These are phyloP conservation scores for Stramenopiles sp. DNA, from an alignment of 352 stramenopile genomes.

Conservation along the genomic window DNA sequence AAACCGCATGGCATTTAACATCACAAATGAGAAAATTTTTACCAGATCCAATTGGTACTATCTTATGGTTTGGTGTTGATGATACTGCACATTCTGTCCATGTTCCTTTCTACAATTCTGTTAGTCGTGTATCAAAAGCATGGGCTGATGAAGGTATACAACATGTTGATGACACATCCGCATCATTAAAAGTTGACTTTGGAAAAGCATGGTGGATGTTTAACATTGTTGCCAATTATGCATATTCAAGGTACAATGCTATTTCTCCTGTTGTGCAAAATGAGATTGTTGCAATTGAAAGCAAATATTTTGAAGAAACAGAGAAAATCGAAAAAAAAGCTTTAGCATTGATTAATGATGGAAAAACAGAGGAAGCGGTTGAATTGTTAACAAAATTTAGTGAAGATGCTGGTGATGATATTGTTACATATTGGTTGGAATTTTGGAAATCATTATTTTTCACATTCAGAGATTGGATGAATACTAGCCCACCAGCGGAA, in stretches of 20 bases:
- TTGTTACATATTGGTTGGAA: slow-evolving; percentile 23
- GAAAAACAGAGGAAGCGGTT: slow-evolving; percentile 12
- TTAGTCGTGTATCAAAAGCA: slow-evolving; percentile 18
- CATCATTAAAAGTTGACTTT: slow-evolving; percentile 28
- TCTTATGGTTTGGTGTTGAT: slow-evolving; percentile 36
- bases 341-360: slow-evolving; percentile 13
- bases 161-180: slow-evolving; percentile 21
- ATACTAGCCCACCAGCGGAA: neutral
- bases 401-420: slow-evolving; percentile 17
- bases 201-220: slow-evolving; percentile 35
- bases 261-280: slow-evolving; percentile 24
- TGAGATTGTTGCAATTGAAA: slow-evolving; percentile 22
- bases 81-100: slow-evolving; percentile 27
- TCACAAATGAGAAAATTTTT: slow-evolving; percentile 24
- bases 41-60: slow-evolving; percentile 21
- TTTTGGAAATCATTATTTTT: slow-evolving; percentile 31
- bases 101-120: slow-evolving; percentile 27
- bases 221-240: slow-evolving; percentile 35
- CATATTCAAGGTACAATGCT: slow-evolving; percentile 29
- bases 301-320: slow-evolving; percentile 11
- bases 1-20: slow-evolving; percentile 38
- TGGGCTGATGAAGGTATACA: slow-evolving; percentile 26
- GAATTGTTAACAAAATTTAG: slow-evolving; percentile 21
- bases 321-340: slow-evolving; percentile 19
- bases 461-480: slow-evolving; percentile 22